phyloP scores from a whole-genome alignment of 352 stramenopile genomes.

The Pythium rishiriense region DNA sequence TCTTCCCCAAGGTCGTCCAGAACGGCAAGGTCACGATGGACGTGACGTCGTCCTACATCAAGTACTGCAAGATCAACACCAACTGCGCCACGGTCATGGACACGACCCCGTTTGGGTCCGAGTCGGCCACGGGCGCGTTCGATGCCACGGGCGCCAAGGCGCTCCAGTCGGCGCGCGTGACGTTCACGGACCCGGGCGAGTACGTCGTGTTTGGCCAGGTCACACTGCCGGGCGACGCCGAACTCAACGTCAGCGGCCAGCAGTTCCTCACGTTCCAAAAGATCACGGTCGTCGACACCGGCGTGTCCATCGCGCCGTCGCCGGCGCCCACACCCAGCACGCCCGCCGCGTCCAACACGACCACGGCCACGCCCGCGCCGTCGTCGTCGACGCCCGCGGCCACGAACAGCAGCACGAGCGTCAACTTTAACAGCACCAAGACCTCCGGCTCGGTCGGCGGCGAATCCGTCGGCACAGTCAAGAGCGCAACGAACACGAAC shows the following conservation, averaged over 20 bases:
- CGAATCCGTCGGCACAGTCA: constrained; percentile 13
- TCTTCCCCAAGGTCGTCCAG: constrained; percentile 65
- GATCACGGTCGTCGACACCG: constrained; percentile 56
- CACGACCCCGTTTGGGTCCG: constrained; percentile 35
- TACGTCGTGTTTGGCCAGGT: constrained; percentile 72
- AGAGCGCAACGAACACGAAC: too few relatives aligned
- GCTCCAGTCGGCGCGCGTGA: constrained; percentile 52
- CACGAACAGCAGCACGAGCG: background rate
- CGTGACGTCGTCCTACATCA: constrained; percentile 49
- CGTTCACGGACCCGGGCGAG: constrained; percentile 45
- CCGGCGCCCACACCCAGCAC: constrained; percentile 10
- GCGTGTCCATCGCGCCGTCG: constrained; percentile 36
- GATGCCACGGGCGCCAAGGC: constrained; percentile 42
- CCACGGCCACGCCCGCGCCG: constrained; percentile 18
- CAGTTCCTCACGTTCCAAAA: constrained; percentile 75
- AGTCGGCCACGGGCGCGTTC: constrained; percentile 42
- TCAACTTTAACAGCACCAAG: background rate
- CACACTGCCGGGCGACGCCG: constrained; percentile 43
- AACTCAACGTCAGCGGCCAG: constrained; percentile 45
- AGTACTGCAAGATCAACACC: constrained; percentile 59
- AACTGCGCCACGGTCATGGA: constrained; percentile 62
- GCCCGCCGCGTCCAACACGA: constrained; percentile 21
- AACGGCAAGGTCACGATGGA: constrained; percentile 26
- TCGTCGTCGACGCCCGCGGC: background rate
- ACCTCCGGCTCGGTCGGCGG: background rate